A percentile compares a stretch with the other conserved stretches of the same genome.
Conservation (phyloP, 2,329 filamentous ascomycete genomes). For the Macrophomina phaseolina region DNA sequence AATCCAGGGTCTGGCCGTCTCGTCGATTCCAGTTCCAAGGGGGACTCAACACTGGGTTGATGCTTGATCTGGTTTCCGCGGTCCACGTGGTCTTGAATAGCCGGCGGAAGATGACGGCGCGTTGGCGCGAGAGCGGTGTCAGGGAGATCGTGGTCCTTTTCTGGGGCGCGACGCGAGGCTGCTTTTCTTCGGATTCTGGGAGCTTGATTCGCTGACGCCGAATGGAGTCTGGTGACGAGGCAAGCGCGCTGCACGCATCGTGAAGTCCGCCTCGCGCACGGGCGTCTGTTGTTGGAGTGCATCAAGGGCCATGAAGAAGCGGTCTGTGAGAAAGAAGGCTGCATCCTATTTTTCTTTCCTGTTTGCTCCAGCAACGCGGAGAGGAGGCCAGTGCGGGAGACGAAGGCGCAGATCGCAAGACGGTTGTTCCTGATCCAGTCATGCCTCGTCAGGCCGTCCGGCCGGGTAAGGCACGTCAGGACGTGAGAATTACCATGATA, state of each 20-base stretch:
- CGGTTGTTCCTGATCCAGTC: neutral
- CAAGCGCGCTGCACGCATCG: neutral
- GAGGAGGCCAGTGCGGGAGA: neutral
- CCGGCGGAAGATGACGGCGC: slow-evolving; percentile 1
- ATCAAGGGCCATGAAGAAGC: neutral
- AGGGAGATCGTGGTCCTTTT: neutral
- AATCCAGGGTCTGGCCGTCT: slow-evolving; percentile 1
- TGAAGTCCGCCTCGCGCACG: neutral
- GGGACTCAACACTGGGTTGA: slow-evolving; percentile 3
- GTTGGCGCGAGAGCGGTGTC: neutral
- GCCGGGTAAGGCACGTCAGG: neutral
- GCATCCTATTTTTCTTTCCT: neutral
- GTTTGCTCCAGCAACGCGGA: neutral
- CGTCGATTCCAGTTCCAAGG: neutral
- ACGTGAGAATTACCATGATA: neutral
- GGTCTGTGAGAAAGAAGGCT: neutral
- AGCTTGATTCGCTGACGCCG: neutral
- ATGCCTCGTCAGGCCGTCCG: neutral
- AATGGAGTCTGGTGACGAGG: neutral
- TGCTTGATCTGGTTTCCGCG: neutral
- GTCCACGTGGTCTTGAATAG: neutral
- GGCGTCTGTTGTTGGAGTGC: neutral
- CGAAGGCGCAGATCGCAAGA: neutral
- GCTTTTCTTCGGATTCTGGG: neutral
- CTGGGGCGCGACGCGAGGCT: neutral